Base-by-base conservation (phyloP, 805 yeast species). In the Lipomyces yamadae region DNA sequence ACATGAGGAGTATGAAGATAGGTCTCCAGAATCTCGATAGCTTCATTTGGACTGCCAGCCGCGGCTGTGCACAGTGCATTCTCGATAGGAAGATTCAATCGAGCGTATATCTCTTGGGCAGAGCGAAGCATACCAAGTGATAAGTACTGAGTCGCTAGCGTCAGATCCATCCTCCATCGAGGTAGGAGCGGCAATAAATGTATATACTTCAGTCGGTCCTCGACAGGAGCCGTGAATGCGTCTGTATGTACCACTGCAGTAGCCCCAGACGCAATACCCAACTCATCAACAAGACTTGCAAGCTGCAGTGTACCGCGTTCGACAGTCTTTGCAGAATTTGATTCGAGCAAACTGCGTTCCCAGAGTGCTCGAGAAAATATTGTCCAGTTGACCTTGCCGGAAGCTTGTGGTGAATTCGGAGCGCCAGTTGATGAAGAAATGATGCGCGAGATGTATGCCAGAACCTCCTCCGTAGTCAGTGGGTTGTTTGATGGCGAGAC, bases 241-340 rank as follows among this genome's bases (percentile, higher is more conserved):
- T 34, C 37, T 8, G 63, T 15, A 3, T 39, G 56, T 10, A 64
- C 58, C 52, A 68, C 57, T 15, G 62, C 39, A 1, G 67, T 57
- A 4, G 66, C 56, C 61, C 89, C 85, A 64, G 87, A 48, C 3
- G 60, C 84, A 64, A 88, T 83, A 1, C 94, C 96, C 33, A 92
- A 81, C 76, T 93, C 97, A 74, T 92, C 97, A 34, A 93, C 95
- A 55, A 95, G 80, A 2, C 96, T 88, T 63, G 93, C 94, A 88
- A 95, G 88, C 78, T 95, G 99, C 61, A 95, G 81, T 3, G 93
- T 87, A 60, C 98, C 98, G 76, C 99, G 84, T 78, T 95, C 98
- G 32, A 94, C 88, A 0, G 98, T 94, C 75, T 90, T 88, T 0
- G 96, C 86, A 71, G 87, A 88, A 60, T 83, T 82, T 0, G 97